Evolutionary conservation across 2,329 filamentous ascomycete species (phyloP).

Genomic region (Elsinoe perseae): DNA sequence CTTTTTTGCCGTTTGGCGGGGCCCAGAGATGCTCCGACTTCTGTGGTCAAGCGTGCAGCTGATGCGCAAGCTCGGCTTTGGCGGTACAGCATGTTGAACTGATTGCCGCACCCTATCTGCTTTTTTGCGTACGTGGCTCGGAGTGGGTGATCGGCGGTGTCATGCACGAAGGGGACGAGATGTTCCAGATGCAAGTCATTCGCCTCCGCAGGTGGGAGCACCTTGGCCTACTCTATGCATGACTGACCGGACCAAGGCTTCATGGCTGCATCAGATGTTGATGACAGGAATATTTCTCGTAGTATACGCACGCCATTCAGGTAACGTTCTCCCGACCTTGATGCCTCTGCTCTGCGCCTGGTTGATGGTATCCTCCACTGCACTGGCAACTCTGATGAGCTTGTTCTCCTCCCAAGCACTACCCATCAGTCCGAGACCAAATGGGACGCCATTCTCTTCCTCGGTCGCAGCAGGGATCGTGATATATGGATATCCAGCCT

Average conservation of each 20-base stretch:
- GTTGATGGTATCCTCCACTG: slow-evolving; percentile 35
- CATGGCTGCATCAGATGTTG: not conserved
- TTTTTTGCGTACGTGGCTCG: not conserved
- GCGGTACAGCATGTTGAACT: not conserved
- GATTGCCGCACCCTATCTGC: not conserved
- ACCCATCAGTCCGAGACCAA: slow-evolving; percentile 35
- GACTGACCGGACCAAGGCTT: not conserved
- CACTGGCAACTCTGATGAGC: slow-evolving; percentile 35
- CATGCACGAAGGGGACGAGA: not conserved
- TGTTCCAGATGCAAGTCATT: not conserved
- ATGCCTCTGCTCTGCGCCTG: not conserved
- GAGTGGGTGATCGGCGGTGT: not conserved
- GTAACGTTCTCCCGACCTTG: slow-evolving; percentile 8
- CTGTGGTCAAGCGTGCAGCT: not conserved
- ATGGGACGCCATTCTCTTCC: slow-evolving; percentile 38
- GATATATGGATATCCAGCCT: slow-evolving; percentile 67
- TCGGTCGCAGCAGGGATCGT: slow-evolving; percentile 58
- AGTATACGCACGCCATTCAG: slow-evolving; percentile 1
- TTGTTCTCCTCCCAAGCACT: slow-evolving; percentile 29
- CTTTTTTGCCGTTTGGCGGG: not conserved
- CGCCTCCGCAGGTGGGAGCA: too few species aligned
- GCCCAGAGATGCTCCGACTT: not conserved
- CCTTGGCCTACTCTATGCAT: too few species aligned
- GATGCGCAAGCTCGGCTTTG: not conserved
- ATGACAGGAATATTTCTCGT: slow-evolving; percentile 11